Conservation (phyloP, 2,329 filamentous ascomycete species). For the Davidsoniella australis region DNA sequence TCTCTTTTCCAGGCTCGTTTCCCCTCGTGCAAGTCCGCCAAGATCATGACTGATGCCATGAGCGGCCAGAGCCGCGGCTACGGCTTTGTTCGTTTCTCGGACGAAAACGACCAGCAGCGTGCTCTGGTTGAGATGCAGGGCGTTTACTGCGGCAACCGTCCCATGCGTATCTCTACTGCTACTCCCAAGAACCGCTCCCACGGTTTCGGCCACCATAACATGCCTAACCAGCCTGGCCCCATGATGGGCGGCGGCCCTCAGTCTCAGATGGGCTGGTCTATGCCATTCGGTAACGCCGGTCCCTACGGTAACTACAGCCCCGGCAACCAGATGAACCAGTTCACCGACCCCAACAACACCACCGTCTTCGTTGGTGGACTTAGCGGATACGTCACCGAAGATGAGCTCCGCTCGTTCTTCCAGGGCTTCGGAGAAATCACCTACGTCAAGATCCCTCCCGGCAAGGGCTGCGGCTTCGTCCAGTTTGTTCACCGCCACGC, state of each 20-base stretch:
- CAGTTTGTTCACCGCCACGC: slow-evolving; percentile 98
- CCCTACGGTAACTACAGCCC: slow-evolving; percentile 28
- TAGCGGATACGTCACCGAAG: slow-evolving; percentile 95
- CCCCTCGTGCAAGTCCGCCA: slow-evolving; percentile 94
- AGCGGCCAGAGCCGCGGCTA: slow-evolving; percentile 95
- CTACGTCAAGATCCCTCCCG: slow-evolving; percentile 98
- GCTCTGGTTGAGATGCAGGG: slow-evolving; percentile 97
- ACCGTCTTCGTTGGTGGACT: slow-evolving; percentile 96
- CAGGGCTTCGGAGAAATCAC: slow-evolving; percentile 98
- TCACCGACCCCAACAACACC: slow-evolving; percentile 98
- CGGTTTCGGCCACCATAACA: slow-evolving; percentile 22
- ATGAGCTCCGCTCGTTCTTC: slow-evolving; percentile 99
- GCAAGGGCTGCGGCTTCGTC: slow-evolving; percentile 97
- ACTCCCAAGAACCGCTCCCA: slow-evolving; percentile 75
- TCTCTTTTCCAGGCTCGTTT: slow-evolving; percentile 94
- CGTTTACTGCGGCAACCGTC: slow-evolving; percentile 94
- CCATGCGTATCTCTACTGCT: slow-evolving; percentile 95
- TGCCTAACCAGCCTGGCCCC: slow-evolving; percentile 25
- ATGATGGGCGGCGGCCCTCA: slow-evolving; percentile 31
- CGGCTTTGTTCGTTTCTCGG: slow-evolving; percentile 92
- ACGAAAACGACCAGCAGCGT: slow-evolving; percentile 89
- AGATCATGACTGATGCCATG: slow-evolving; percentile 99
- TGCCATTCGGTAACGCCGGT: slow-evolving; percentile 13
- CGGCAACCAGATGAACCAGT: slow-evolving; percentile 74
- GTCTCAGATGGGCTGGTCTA: slow-evolving; percentile 27